Percentiles rank a stretch among this genome's conserved stretches.
phyloP scores from a whole-genome alignment of 192 early-diverging fungal genomes.

The Kappamyces sp. region DNA sequence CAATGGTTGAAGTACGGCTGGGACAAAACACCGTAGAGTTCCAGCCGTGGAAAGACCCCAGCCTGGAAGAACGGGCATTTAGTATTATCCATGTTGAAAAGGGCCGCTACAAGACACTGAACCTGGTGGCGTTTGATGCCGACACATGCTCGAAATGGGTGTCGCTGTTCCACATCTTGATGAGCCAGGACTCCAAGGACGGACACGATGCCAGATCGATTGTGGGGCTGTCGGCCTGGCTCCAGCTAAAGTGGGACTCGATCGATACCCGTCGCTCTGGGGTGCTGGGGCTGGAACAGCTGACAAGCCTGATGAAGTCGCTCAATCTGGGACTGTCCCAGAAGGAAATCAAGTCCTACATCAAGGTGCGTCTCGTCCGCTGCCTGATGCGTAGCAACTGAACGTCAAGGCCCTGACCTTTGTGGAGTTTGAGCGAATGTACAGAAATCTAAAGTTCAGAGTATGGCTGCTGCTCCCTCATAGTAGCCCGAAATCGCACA shows the following conservation, averaged over 20 bases:
- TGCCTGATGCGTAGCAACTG: constrained; percentile 6
- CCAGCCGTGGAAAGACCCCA: constrained; percentile 37
- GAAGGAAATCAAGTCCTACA: constrained; percentile 47
- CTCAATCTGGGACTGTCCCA: constrained; percentile 65
- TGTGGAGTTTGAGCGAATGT: constrained; percentile 54
- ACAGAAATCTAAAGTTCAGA: constrained; percentile 52
- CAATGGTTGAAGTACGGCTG: constrained; percentile 48
- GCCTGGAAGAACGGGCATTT: constrained; percentile 41
- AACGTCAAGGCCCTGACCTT: constrained; percentile 30
- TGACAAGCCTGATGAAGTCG: constrained; percentile 37
- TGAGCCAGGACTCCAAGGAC: constrained; percentile 30
- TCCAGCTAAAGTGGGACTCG: constrained; percentile 38
- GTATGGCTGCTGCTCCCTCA: too few species aligned
- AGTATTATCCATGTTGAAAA: constrained; percentile 40
- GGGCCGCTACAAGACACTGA: constrained; percentile 47
- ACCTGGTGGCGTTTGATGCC: constrained; percentile 40
- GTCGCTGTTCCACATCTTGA: constrained; percentile 41
- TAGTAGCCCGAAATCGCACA: constrained; percentile 43
- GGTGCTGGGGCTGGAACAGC: constrained; percentile 37
- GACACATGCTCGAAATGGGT: constrained; percentile 40
- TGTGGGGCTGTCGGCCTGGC: constrained; percentile 28
- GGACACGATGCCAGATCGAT: constrained; percentile 19
- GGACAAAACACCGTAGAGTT: constrained; percentile 53
- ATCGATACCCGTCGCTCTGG: constrained; percentile 25
- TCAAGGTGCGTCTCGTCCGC: constrained; percentile 36